Evolutionary conservation across 768 basidiomycete species (phyloP).

Genomic region (Suillus americanus): DNA sequence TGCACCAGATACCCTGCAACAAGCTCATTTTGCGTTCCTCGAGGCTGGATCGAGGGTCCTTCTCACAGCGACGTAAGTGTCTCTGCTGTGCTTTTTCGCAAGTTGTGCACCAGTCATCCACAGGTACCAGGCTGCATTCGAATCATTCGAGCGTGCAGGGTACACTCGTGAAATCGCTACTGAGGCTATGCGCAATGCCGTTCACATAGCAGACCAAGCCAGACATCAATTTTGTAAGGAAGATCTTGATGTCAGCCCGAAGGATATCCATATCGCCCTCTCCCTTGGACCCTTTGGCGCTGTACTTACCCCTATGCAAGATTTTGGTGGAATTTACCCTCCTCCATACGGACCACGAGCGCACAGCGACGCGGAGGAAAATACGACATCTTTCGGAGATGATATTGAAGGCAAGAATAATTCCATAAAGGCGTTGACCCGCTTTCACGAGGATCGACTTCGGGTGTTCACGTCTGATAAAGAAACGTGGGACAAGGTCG

Average conservation of each 20-base stretch:
- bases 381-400: constrained; percentile 43
- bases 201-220: constrained; percentile 52
- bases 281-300: constrained; percentile 79
- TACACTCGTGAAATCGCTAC: constrained; percentile 43
- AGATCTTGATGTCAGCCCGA: constrained; percentile 12
- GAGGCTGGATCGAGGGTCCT: constrained; percentile 66
- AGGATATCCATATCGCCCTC: constrained; percentile 52
- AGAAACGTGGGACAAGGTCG: constrained; percentile 54
- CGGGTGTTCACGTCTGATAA: constrained; percentile 48
- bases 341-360: constrained; percentile 68
- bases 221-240: constrained; percentile 33
- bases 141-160: constrained; percentile 53
- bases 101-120: not conserved
- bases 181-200: constrained; percentile 51
- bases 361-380: constrained; percentile 33
- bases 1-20: constrained; percentile 52
- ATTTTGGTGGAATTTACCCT: constrained; percentile 75
- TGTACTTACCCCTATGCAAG: constrained; percentile 61
- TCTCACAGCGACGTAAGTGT: constrained; percentile 62
- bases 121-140: constrained; percentile 68
- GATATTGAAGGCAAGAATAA: constrained; percentile 31
- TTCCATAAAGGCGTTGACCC: constrained; percentile 51
- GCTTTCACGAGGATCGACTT: constrained; percentile 67
- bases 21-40: constrained; percentile 62
- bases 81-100: not conserved